Percentiles rank a stretch among this genome's conserved stretches.
Conservation (phyloP, 2,329 filamentous ascomycete genomes). For the Sarocladiaceae sp. region DNA sequence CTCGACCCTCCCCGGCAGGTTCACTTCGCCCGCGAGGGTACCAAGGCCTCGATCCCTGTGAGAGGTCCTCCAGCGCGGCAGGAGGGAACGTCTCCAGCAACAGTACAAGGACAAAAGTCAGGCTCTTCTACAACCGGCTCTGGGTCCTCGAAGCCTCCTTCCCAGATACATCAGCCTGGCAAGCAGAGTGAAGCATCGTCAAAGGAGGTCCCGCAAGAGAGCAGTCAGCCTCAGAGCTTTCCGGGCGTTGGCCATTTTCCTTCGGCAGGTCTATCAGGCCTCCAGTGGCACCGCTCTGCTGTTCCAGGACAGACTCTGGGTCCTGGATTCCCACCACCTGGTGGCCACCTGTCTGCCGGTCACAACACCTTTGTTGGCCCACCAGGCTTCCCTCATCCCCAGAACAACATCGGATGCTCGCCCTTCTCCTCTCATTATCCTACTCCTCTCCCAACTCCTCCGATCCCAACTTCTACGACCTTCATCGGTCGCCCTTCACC, state of each 20-base stretch:
- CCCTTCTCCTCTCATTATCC: slow-evolving; percentile 5
- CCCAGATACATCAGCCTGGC: background rate
- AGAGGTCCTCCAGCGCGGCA: slow-evolving; percentile 26
- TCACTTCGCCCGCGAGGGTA: slow-evolving; percentile 9
- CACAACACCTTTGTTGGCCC: slow-evolving; percentile 1
- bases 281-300: slow-evolving; percentile 23
- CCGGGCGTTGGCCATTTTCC: slow-evolving; percentile 24
- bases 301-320: slow-evolving; percentile 4
- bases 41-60: background rate
- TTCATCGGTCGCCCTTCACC: slow-evolving; percentile 7
- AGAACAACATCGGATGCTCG: background rate
- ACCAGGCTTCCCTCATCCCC: background rate
- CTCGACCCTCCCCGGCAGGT: slow-evolving; percentile 8
- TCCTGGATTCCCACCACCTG: background rate
- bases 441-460: background rate
- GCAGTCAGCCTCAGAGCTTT: slow-evolving; percentile 20
- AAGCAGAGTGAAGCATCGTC: background rate
- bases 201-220: slow-evolving; percentile 3
- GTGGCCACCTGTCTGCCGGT: slow-evolving; percentile 1
- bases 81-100: no score
- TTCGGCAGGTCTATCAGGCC: slow-evolving; percentile 13
- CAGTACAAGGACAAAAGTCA: no score
- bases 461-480: slow-evolving; percentile 13
- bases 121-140: no score
- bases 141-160: no score